phyloP scores from a whole-genome alignment of 306 rosid species.

The Boehmeria nivea region DNA sequence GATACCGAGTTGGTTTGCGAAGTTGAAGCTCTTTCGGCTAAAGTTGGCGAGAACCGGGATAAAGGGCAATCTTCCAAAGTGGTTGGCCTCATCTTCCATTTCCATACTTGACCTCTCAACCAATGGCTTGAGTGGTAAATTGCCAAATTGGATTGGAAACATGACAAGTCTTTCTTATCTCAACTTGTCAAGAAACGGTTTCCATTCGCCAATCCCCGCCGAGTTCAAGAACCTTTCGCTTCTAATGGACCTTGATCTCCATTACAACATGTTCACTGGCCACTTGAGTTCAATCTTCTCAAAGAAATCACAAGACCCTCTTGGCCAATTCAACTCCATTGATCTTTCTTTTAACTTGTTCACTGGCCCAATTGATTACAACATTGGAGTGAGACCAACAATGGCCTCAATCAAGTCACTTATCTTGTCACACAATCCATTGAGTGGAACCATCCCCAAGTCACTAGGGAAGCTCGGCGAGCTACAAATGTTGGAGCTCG shows the following conservation, averaged over 20 bases:
- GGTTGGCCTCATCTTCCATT: conserved; percentile 46
- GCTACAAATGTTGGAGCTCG: conserved; percentile 29
- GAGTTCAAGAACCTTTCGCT: conserved; percentile 35
- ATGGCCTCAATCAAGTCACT: conserved; percentile 35
- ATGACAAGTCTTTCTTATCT: conserved; percentile 50
- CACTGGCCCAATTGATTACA: conserved; percentile 26
- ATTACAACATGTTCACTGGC: conserved; percentile 43
- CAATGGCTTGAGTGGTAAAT: conserved; percentile 35
- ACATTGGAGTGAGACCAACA: conserved; percentile 30
- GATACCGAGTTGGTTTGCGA: conserved; percentile 43
- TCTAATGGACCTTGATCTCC: conserved; percentile 50
- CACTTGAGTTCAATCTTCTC: conserved; percentile 19
- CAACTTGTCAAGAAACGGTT: conserved; percentile 46
- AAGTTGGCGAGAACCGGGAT: conserved; percentile 43
- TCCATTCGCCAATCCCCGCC: conserved; percentile 40
- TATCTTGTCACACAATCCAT: conserved; percentile 31
- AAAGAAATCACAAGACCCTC: conserved; percentile 33
- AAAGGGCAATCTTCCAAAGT: conserved; percentile 37
- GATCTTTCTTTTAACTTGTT: conserved; percentile 40
- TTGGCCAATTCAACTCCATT: conserved; percentile 44
- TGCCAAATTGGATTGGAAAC: conserved; percentile 63
- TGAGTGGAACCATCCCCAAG: conserved; percentile 40
- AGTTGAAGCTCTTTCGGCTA: conserved; percentile 40
- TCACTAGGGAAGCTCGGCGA: conserved; percentile 37
- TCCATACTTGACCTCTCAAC: conserved; percentile 46